Base-by-base conservation (phyloP, 2,329 filamentous ascomycete genomes). In the Penicillium frequentans region DNA sequence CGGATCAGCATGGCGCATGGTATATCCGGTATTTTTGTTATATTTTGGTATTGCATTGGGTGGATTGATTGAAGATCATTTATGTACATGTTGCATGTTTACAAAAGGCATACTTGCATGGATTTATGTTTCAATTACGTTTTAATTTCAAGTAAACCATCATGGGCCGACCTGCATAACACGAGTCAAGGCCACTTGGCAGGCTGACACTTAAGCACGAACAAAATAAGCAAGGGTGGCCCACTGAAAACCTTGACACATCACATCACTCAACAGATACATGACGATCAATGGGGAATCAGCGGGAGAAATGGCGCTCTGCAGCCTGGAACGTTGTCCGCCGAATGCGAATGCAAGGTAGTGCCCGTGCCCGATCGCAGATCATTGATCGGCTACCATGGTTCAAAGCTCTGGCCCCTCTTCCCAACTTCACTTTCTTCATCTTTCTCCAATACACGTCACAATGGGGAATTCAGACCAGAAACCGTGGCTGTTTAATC, bases 401-500 rank as follows among this genome's bases (percentile, higher is more conserved):
- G 50, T 29, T 46, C 50, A 14, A 14, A 10, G 39, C 39, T 39
- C n/a, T n/a, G 9, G 46, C 27, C 37, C 29, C 42, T 35, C 39
- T 31, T 11, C 19, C 29, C 39, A 29, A 51, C 33, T 23, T 29
- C 33, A 52, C 9, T 16, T 45, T 37, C 24, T 27, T 29, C 42
- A 45, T 23, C 26, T 29, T 24, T 14, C 14, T 10, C 49, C 11
- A 51, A 24, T 19, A 7, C 19, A 14, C 23, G 27, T 37, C 37
- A 44, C 39, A 21, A 56, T 56, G 54, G 53, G 48, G 43, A 23
- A 31, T 13, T 1, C 21, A 5, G 29, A n/a, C 7, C 19, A 47
- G 16, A 37, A 46, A 21, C 64, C 66, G 9, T 68, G 66, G 64
- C 64, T 64, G 43, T 57, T 69, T n/a, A 63, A 66, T 8, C 60